These are phyloP conservation scores for Rubia tinctorum DNA, from an alignment of 305 asterid species.

Conservation along the genomic window DNA sequence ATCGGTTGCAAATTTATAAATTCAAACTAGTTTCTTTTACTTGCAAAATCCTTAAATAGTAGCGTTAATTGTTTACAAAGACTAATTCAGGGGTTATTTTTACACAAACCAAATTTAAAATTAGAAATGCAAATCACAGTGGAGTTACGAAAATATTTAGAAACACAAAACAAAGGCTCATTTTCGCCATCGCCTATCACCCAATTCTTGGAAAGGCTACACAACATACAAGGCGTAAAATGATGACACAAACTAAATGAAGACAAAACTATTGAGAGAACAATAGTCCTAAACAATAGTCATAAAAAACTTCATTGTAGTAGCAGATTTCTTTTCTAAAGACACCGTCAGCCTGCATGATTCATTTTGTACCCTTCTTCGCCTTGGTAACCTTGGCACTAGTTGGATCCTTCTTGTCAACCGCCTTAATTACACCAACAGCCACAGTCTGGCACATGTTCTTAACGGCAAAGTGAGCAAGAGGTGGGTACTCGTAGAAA, in stretches of 20 bases:
- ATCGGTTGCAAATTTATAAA: too few species aligned
- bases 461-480: conserved; percentile 33
- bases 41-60: too few species aligned
- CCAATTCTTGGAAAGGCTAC: conserved; percentile 30
- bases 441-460: conserved; percentile 34
- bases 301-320: conserved; percentile 10
- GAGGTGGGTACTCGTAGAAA: conserved; percentile 29
- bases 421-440: conserved; percentile 31
- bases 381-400: conserved; percentile 35
- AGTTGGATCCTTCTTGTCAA: conserved; percentile 34
- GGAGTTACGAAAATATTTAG: background rate
- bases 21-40: too few species aligned
- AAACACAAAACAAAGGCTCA: background rate
- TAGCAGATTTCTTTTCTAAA: background rate
- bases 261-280: background rate
- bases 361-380: conserved; percentile 38
- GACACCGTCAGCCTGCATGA: conserved; percentile 8
- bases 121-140: too few species aligned
- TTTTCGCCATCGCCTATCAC: conserved; percentile 35
- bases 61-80: too few species aligned
- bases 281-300: background rate
- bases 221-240: conserved; percentile 22
- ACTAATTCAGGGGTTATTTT: too few species aligned
- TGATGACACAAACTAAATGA: conserved; percentile 12
- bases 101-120: too few species aligned